phyloP scores from a whole-genome alignment of 345 rosid species.

The Salix arbutifolia region DNA sequence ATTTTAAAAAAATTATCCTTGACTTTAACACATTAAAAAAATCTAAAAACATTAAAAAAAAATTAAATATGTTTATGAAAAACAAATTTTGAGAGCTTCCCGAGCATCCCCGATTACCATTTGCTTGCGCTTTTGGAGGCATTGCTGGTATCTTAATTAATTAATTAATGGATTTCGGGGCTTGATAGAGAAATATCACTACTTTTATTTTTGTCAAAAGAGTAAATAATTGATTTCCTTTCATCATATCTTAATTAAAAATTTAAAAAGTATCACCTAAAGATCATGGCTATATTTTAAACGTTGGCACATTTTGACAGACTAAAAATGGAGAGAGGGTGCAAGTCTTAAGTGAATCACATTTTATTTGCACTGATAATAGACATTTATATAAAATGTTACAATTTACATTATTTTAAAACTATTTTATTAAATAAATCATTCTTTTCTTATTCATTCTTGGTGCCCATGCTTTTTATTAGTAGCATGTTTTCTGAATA shows the following conservation, averaged over 20 bases:
- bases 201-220: not conserved
- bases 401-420: too few relatives aligned
- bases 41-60: too few relatives aligned
- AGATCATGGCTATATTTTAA: conserved; percentile 1
- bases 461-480: too few relatives aligned
- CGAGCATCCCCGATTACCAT: not conserved
- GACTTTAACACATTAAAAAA: too few relatives aligned
- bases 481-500: too few relatives aligned
- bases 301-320: not conserved
- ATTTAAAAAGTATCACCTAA: not conserved
- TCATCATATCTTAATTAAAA: not conserved
- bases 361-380: not conserved
- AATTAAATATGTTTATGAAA: too few relatives aligned
- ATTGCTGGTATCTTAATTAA: not conserved
- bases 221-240: not conserved
- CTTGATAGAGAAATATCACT: not conserved
- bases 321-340: not conserved
- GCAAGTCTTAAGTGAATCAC: not conserved
- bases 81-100: too few relatives aligned
- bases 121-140: not conserved
- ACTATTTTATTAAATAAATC: too few relatives aligned
- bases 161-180: not conserved
- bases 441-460: too few relatives aligned
- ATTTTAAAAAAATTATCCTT: too few relatives aligned
- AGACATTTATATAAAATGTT: too few relatives aligned